A percentile compares a stretch with the other conserved stretches of the same genome.
Conservation (phyloP, 352 stramenopile species). For the Elongisporangium prolatum region DNA sequence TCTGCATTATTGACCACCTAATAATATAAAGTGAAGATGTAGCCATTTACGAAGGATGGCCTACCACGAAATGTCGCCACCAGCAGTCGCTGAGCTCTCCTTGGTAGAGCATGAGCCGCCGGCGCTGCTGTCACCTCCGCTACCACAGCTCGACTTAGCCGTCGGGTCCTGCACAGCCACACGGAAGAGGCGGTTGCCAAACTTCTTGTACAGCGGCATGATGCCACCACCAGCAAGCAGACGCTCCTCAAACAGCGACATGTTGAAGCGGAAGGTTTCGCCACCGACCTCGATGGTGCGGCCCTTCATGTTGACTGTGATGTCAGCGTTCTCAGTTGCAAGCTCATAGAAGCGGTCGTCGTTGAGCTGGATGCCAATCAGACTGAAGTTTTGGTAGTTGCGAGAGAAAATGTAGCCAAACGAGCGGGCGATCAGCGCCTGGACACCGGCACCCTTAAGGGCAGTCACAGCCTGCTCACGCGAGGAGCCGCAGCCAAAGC, state of each 20-base stretch:
- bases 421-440: slow-evolving; percentile 79
- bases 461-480: slow-evolving; percentile 80
- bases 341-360: slow-evolving; percentile 82
- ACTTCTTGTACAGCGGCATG: slow-evolving; percentile 87
- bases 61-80: slow-evolving; percentile 63
- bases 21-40: slow-evolving; percentile 1
- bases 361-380: slow-evolving; percentile 75
- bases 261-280: slow-evolving; percentile 79
- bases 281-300: slow-evolving; percentile 76
- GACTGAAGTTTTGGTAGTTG: slow-evolving; percentile 86
- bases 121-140: slow-evolving; percentile 21
- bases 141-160: slow-evolving; percentile 28
- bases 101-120: slow-evolving; percentile 24
- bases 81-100: slow-evolving; percentile 26
- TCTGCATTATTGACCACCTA: not conserved
- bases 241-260: slow-evolving; percentile 84
- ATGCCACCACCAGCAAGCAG: slow-evolving; percentile 77
- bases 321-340: slow-evolving; percentile 64
- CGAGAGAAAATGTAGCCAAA: slow-evolving; percentile 87
- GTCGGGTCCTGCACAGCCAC: slow-evolving; percentile 70
- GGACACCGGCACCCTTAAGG: slow-evolving; percentile 74
- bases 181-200: slow-evolving; percentile 80
- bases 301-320: slow-evolving; percentile 80
- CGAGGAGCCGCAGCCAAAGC: slow-evolving; percentile 82
- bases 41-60: not conserved